Evolutionary conservation across 345 rosid genomes (phyloP), one percentile per base, ranked within the genome.

Genomic region (Chamaenerion angustifolium): DNA sequence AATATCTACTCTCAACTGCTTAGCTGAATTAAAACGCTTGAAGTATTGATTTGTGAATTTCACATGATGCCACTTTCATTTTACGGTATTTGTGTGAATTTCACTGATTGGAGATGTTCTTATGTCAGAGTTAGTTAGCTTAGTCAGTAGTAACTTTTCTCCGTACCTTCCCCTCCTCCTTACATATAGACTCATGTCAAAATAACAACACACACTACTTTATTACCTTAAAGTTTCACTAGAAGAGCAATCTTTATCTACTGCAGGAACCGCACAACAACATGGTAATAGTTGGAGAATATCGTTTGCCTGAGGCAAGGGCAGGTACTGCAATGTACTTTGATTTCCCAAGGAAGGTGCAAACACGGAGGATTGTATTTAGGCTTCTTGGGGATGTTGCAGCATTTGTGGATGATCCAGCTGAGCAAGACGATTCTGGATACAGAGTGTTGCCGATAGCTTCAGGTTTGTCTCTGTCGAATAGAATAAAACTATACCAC

Each of bases 291-390:
- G 43, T 84, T 10, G 92, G 81, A 6, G 92, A 84, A 65, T 84
- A 79, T 56, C 69, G 88, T 46, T 65, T 88, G 52, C 96, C 92
- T 2, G 92, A 84, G 58, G 70, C 78, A 12, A 77, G 48, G 69
- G 71, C 77, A 12, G 96, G 95, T 56, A 78, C 88, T 11, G 66
- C 68, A 10, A 64, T 88, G 92, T 88, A 79, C 78, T 88, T 81
- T 7, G 96, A 84, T 49, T 84, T 81, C 61, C 88, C 94, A 12
- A 56, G 76, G 55, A 68, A 64, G 41, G 44, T 77, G 18, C 96
- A 84, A 58, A 55, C 74, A 45, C 73, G 72, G 0, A 75, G 79
- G 64, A 61, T 88, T 42, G 63, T 67, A 1, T 77, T 84, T 65
- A 81, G 65, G 55, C 84, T 84, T 56, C 66, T 81, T 49, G 73